phyloP scores from a whole-genome alignment of 495 filamentous ascomycete species.

The Staphylotrichum longicolle region DNA sequence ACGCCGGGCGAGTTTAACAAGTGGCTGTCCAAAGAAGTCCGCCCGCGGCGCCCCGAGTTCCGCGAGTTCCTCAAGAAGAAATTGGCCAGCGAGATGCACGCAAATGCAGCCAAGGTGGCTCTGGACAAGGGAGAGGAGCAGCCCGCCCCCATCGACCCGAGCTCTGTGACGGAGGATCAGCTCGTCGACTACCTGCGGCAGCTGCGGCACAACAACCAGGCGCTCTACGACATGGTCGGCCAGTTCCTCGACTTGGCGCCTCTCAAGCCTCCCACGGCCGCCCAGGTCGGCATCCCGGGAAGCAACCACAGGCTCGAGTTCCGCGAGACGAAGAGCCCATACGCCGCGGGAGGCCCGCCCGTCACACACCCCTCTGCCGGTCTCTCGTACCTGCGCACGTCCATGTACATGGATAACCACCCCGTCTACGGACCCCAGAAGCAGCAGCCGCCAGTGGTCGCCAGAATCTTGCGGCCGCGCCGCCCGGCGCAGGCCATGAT shows the following conservation, averaged over 20 bases:
- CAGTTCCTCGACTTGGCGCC: conserved; percentile 58
- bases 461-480: conserved; percentile 64
- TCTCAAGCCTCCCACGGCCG: conserved; percentile 23
- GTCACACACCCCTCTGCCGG: conserved; percentile 90
- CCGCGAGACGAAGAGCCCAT: conserved; percentile 40
- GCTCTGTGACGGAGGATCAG: conserved; percentile 58
- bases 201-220: conserved; percentile 52
- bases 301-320: conserved; percentile 17
- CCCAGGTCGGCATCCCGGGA: not conserved
- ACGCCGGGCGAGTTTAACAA: conserved; percentile 66
- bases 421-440: conserved; percentile 76
- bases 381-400: conserved; percentile 76
- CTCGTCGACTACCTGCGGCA: conserved; percentile 59
- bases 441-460: conserved; percentile 59
- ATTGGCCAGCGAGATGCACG: conserved; percentile 45
- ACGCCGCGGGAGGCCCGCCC: conserved; percentile 63
- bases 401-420: conserved; percentile 70
- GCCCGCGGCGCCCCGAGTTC: conserved; percentile 60
- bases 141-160: conserved; percentile 30
- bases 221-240: conserved; percentile 48
- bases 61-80: conserved; percentile 54
- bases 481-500: conserved; percentile 13
- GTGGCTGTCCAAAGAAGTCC: conserved; percentile 62
- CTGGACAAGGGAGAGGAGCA: conserved; percentile 48
- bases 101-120: conserved; percentile 42